A percentile compares a stretch with the other conserved stretches of the same genome.
Conservation (phyloP, 2,329 filamentous ascomycete genomes). For the Pseudogymnoascus sp. region DNA sequence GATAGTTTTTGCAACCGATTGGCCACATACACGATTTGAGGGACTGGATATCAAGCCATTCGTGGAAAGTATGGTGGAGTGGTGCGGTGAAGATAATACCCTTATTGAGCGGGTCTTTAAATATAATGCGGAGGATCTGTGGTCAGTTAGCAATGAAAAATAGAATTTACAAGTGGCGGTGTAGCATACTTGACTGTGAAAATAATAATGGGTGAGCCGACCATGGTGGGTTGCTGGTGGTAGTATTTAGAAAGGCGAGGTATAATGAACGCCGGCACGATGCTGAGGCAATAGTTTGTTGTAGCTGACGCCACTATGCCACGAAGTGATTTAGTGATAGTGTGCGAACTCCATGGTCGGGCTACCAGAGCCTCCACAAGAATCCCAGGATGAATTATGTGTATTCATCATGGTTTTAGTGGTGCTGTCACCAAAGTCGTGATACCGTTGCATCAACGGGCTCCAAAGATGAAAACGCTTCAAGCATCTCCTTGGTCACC, state of each 20-base stretch:
- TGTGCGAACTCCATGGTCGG: background rate
- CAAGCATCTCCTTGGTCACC: slow-evolving; percentile 37
- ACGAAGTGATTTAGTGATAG: background rate
- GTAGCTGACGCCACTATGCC: background rate
- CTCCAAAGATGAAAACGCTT: slow-evolving; percentile 38
- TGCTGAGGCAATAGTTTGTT: background rate
- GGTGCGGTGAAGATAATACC: slow-evolving; percentile 40
- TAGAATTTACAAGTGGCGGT: background rate
- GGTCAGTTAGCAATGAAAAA: slow-evolving; percentile 25
- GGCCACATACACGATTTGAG: slow-evolving; percentile 57
- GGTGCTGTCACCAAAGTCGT: slow-evolving; percentile 1
- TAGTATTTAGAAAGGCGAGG: background rate
- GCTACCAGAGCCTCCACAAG: background rate
- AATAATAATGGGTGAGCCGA: background rate
- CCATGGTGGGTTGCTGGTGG: background rate
- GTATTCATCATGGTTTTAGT: background rate
- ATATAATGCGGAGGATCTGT: slow-evolving; percentile 48
- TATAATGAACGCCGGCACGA: background rate
- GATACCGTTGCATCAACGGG: slow-evolving; percentile 36
- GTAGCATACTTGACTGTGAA: too few species aligned
- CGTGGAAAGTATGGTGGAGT: slow-evolving; percentile 45
- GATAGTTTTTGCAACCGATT: slow-evolving; percentile 54
- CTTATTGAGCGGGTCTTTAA: slow-evolving; percentile 46
- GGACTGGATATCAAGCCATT: slow-evolving; percentile 49
- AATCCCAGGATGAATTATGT: background rate